phyloP scores from a whole-genome alignment of 495 filamentous ascomycete genomes.

The Penicillium malachiteum region DNA sequence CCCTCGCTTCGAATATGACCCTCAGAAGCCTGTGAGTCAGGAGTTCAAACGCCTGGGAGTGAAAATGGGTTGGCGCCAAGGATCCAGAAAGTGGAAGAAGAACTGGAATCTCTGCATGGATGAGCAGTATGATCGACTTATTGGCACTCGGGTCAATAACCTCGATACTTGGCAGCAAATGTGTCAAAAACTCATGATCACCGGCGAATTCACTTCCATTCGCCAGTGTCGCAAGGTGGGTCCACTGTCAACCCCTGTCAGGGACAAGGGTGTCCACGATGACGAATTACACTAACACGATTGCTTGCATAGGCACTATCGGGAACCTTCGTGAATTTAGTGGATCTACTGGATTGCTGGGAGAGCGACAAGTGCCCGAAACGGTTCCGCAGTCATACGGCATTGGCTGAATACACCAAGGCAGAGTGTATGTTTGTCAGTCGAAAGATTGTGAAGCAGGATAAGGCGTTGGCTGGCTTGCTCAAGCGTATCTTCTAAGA shows the following conservation, averaged over 20 bases:
- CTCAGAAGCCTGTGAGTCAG: slow-evolving; percentile 5
- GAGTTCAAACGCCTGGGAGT: slow-evolving; percentile 25
- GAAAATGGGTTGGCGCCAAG: slow-evolving; percentile 19
- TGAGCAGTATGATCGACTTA: slow-evolving; percentile 14
- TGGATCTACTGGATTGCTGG: slow-evolving; percentile 51
- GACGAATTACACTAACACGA: not conserved
- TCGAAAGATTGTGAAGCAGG: slow-evolving; percentile 33
- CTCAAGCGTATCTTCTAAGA: slow-evolving; percentile 25
- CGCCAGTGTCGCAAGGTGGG: slow-evolving; percentile 43
- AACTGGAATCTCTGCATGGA: slow-evolving; percentile 22
- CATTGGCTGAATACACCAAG: slow-evolving; percentile 41
- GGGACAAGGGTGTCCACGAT: not conserved
- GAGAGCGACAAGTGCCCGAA: slow-evolving; percentile 23
- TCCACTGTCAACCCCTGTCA: not conserved
- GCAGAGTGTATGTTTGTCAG: slow-evolving; percentile 32
- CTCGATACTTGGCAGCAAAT: slow-evolving; percentile 29
- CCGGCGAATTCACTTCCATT: slow-evolving; percentile 26
- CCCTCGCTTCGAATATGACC: not conserved
- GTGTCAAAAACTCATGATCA: slow-evolving; percentile 34
- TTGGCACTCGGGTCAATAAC: slow-evolving; percentile 12
- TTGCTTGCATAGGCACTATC: slow-evolving; percentile 20
- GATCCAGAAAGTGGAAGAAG: slow-evolving; percentile 17
- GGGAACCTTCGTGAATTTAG: slow-evolving; percentile 47
- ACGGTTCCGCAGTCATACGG: slow-evolving; percentile 27
- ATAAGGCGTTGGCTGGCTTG: slow-evolving; percentile 39